A percentile compares a stretch with the other conserved stretches of the same genome.
phyloP scores from a whole-genome alignment of 306 rosid species.

The Malus fusca region DNA sequence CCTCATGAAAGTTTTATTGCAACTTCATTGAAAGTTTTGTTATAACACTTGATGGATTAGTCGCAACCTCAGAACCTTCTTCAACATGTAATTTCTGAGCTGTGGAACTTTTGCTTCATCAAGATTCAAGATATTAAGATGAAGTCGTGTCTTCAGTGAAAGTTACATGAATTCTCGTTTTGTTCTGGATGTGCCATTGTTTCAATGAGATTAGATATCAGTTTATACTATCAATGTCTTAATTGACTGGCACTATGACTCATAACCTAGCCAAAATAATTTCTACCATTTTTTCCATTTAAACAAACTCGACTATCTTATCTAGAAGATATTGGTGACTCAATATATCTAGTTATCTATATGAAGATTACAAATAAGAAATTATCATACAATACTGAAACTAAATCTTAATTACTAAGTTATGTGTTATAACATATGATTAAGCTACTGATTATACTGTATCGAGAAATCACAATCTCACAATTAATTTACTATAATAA shows the following conservation, averaged over 20 bases:
- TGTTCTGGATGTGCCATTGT: not conserved
- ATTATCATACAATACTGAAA: not conserved
- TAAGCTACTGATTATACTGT: no score
- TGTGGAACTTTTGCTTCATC: not conserved
- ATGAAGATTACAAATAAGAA: not conserved
- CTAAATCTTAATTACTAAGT: no score
- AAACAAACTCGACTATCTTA: not conserved
- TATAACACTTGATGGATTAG: not conserved
- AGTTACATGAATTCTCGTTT: not conserved
- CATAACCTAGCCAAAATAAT: not conserved
- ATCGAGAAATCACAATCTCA: not conserved
- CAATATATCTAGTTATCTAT: not conserved
- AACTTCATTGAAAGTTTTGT: not conserved
- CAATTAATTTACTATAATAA: not conserved
- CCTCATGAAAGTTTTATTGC: not conserved
- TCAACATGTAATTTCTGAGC: not conserved
- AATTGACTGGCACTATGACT: not conserved
- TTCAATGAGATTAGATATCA: not conserved
- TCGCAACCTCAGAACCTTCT: not conserved
- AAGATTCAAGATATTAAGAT: not conserved
- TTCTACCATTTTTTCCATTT: not conserved
- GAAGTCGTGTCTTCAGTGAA: not conserved
- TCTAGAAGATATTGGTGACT: not conserved
- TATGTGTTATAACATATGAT: not conserved
- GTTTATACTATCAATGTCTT: not conserved